Evolutionary conservation across 352 stramenopile genomes (phyloP).

Genomic region (Peronosclerospora sorghi): DNA sequence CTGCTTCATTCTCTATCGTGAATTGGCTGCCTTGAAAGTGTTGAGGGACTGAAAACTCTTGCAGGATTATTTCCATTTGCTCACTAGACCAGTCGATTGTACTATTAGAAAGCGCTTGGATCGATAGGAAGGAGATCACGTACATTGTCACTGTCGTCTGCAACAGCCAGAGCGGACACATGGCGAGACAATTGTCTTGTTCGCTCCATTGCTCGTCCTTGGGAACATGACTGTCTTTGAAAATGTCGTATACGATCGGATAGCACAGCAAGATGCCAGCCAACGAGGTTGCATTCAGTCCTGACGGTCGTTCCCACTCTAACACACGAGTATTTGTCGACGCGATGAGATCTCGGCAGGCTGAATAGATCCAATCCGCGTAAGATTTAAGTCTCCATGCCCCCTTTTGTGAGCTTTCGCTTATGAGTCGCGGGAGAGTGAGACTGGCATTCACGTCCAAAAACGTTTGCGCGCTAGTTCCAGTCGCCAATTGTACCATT

Average conservation of each 20-base stretch:
- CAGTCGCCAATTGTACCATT: constrained; percentile 13
- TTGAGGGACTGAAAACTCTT: constrained; percentile 45
- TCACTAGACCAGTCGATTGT: neutral
- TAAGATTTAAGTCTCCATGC: constrained; percentile 4
- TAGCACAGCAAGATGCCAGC: constrained; percentile 37
- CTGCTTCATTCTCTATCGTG: constrained; percentile 1
- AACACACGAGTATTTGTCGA: constrained; percentile 6
- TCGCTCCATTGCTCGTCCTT: constrained; percentile 12
- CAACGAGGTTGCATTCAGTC: constrained; percentile 19
- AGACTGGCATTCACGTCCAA: constrained; percentile 28
- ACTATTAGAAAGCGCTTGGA: constrained; percentile 3
- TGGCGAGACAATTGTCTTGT: constrained; percentile 41
- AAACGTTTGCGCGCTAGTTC: constrained; percentile 9
- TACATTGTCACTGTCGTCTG: constrained; percentile 11
- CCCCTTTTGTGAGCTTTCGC: neutral
- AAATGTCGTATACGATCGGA: constrained; percentile 76
- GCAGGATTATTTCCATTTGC: constrained; percentile 17
- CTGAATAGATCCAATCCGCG: constrained; percentile 3
- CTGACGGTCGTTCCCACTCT: constrained; percentile 5
- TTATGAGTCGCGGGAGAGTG: constrained; percentile 4
- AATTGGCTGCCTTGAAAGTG: constrained; percentile 15
- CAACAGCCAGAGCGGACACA: constrained; percentile 36
- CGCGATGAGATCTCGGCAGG: constrained; percentile 13
- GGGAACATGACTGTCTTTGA: neutral
- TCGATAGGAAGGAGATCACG: constrained; percentile 1